These are phyloP conservation scores for Phytophthora cryptogea DNA, from an alignment of 352 stramenopile species.

Conservation along the genomic window DNA sequence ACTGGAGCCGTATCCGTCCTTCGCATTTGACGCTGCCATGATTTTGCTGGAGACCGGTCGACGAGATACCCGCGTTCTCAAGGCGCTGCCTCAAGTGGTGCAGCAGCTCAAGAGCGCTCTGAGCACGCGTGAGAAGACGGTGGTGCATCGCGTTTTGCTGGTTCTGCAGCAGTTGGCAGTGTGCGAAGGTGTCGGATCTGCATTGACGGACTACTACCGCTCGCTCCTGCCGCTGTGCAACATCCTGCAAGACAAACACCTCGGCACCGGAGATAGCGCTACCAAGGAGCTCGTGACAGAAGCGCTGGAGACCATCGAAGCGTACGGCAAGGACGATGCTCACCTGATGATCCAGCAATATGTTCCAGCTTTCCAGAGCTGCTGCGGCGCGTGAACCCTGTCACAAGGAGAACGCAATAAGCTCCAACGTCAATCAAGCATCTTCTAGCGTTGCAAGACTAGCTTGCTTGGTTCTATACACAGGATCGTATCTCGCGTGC, in stretches of 20 bases:
- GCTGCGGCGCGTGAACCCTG: constrained; percentile 26
- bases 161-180: constrained; percentile 76
- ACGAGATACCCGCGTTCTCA: constrained; percentile 52
- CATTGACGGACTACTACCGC: constrained; percentile 70
- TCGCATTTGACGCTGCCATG: constrained; percentile 75
- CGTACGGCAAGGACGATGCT: constrained; percentile 71
- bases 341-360: constrained; percentile 79
- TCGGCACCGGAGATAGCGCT: constrained; percentile 64
- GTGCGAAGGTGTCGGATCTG: constrained; percentile 68
- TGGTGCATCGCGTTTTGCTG: constrained; percentile 71
- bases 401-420: not conserved
- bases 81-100: constrained; percentile 61
- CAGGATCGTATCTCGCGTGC: constrained; percentile 19
- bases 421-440: not conserved
- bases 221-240: constrained; percentile 82
- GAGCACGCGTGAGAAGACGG: constrained; percentile 60
- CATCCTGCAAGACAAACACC: constrained; percentile 78
- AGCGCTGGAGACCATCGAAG: constrained; percentile 72
- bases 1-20: constrained; percentile 73
- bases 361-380: constrained; percentile 71
- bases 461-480: constrained; percentile 23
- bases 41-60: constrained; percentile 58
- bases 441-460: constrained; percentile 2
- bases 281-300: constrained; percentile 68
- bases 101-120: constrained; percentile 68